Base-by-base conservation (phyloP, 768 basidiomycete species). In the Auriscalpium orientale region DNA sequence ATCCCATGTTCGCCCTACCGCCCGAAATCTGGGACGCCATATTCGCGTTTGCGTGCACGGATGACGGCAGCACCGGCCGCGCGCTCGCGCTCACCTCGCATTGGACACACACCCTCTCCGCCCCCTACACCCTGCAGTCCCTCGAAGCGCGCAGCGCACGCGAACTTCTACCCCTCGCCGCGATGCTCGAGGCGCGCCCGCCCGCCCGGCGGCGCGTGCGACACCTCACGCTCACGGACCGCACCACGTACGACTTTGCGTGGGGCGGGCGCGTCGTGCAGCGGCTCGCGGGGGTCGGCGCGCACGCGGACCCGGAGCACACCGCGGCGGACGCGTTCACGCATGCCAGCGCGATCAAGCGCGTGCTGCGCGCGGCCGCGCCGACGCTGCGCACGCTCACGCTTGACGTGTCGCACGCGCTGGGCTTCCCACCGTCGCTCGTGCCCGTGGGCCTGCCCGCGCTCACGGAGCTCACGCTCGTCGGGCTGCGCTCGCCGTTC, bases 81-180 rank as follows among this genome's bases (percentile, higher is more conserved):
- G 64, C 72, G 10, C 66, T 74, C 11, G 68, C 73, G 28, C 67
- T 70, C 34, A 71, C 72, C 37, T 75, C 73, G 21, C 60, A 59
- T 38, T 64, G 58, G 58, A 63, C 72, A 56, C 58, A 62, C 52
- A 56, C 65, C 13, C 48, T 61, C 4, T 72, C 72, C 2, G 52
- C 56, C 22, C 62, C 53, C 15, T 60, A 60, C 56, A 67, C 64
- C 50, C 59, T 67, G 34, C 71, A 70, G 28, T 71, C 68, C 22
- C 57, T 73, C 22, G 64, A 66, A 21, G 44, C 71, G 34, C 33
- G 56, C 1, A 68, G 72, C 34, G 55, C 63, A 35, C 35, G 35
- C 2, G 66, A 71, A 55, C 53, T 72, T 18, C 22, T 65, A 5
- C 55, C 54, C n/a, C 71, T 70, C 55, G 62, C 66, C 5, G 44